These are phyloP conservation scores for Roridomyces roridus DNA, from an alignment of 768 basidiomycete species.

Conservation along the genomic window DNA sequence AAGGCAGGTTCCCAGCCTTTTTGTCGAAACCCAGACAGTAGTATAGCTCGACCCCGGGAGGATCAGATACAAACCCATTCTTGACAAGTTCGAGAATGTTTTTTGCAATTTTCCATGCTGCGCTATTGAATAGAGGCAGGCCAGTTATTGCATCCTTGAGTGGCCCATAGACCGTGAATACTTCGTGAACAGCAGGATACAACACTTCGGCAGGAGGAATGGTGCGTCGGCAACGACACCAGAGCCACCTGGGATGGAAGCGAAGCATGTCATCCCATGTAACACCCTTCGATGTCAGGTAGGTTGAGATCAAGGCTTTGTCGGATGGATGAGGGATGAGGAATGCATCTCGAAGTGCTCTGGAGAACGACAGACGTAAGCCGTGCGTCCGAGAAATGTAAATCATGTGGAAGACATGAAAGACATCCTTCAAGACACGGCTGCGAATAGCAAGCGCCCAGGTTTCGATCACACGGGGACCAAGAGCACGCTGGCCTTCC, in stretches of 20 bases:
- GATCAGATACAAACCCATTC: conserved; percentile 28
- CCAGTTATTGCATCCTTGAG: conserved; percentile 37
- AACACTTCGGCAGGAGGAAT: conserved; percentile 41
- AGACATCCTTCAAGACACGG: conserved; percentile 22
- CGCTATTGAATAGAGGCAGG: conserved; percentile 34
- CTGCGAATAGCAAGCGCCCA: too few relatives aligned
- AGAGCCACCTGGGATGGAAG: background rate
- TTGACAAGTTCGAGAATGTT: conserved; percentile 23
- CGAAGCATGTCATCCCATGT: conserved; percentile 2
- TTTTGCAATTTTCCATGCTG: conserved; percentile 36
- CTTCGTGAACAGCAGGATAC: conserved; percentile 27
- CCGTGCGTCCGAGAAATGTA: conserved; percentile 20
- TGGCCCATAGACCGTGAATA: conserved; percentile 40
- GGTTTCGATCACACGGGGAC: too few relatives aligned
- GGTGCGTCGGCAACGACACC: conserved; percentile 7
- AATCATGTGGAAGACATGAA: conserved; percentile 23
- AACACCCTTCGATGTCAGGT: background rate
- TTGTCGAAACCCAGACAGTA: conserved; percentile 16
- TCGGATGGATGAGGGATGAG: conserved; percentile 20
- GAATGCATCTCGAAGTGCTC: conserved; percentile 14
- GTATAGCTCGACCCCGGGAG: conserved; percentile 18
- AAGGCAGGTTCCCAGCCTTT: conserved; percentile 18
- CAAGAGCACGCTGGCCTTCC: too few relatives aligned
- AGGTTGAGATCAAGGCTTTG: conserved; percentile 8
- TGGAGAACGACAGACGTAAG: conserved; percentile 2